Conservation (phyloP, 129 eudicot species). For the Flaveria sonorensis region DNA sequence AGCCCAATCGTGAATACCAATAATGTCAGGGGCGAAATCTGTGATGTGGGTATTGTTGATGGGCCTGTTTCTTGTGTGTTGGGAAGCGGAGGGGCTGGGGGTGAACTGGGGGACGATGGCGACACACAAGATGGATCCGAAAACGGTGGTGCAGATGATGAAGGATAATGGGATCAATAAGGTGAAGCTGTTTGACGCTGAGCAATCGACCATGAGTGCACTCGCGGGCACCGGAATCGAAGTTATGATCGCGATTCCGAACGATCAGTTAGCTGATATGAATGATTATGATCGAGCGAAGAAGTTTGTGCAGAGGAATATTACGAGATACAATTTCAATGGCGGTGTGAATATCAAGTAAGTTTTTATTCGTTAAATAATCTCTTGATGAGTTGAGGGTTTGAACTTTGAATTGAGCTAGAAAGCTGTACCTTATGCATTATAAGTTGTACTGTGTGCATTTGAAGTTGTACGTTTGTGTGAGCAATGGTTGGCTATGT, state of each 20-base stretch:
- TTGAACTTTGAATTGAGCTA: not conserved
- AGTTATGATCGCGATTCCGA: slow-evolving; percentile 95
- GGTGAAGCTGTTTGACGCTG: slow-evolving; percentile 85
- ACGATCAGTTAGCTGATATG: slow-evolving; percentile 69
- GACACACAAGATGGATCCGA: slow-evolving; percentile 67
- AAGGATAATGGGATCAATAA: slow-evolving; percentile 77
- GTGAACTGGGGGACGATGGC: slow-evolving; percentile 99
- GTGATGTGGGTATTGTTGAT: slow-evolving; percentile 18
- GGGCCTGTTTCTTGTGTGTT: slow-evolving; percentile 20
- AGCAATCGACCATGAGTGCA: slow-evolving; percentile 72
- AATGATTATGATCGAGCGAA: slow-evolving; percentile 66
- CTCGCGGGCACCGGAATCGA: slow-evolving; percentile 74
- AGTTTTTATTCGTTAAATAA: slow-evolving; percentile 1
- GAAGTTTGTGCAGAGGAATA: slow-evolving; percentile 62
- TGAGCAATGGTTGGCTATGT: not conserved
- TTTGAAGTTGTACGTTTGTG: not conserved
- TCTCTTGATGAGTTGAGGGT: no score
- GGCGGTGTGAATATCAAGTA: slow-evolving; percentile 33
- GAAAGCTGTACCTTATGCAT: not conserved
- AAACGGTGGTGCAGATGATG: slow-evolving; percentile 75
- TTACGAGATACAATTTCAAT: not conserved
- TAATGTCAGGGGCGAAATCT: slow-evolving; percentile 23
- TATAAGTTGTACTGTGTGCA: not conserved
- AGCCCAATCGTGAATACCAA: no score
- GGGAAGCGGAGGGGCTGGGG: slow-evolving; percentile 60